Evolutionary conservation across 371 early-diverging fungal genomes (phyloP).

Genomic region (Mucor racemosus): DNA sequence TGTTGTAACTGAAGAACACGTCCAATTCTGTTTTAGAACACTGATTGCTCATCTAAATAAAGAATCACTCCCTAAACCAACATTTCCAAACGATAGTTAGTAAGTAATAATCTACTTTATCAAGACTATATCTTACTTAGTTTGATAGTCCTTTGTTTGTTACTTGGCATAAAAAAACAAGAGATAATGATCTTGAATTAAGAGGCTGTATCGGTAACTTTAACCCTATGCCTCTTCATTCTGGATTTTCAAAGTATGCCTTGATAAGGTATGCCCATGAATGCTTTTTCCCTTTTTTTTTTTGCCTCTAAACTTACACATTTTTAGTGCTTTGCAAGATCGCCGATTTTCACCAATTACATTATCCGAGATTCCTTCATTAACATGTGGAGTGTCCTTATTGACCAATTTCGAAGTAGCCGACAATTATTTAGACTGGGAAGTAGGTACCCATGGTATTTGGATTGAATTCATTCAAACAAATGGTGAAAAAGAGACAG

Average conservation of each 20-base stretch:
- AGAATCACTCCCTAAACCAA: slow-evolving; percentile 35
- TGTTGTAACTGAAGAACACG: slow-evolving; percentile 58
- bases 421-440: slow-evolving; percentile 84
- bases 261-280: slow-evolving; percentile 63
- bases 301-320: neutral
- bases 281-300: too few relatives aligned
- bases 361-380: slow-evolving; percentile 61
- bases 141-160: slow-evolving; percentile 80
- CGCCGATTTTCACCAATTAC: slow-evolving; percentile 82
- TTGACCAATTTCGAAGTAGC: slow-evolving; percentile 84
- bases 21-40: slow-evolving; percentile 77
- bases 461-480: slow-evolving; percentile 81
- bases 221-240: slow-evolving; percentile 67
- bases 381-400: slow-evolving; percentile 83
- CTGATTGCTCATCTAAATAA: slow-evolving; percentile 59
- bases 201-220: slow-evolving; percentile 97
- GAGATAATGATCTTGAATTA: slow-evolving; percentile 53
- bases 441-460: slow-evolving; percentile 89
- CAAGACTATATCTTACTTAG: too few relatives aligned
- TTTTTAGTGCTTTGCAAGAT: slow-evolving; percentile 77
- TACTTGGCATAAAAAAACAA: slow-evolving; percentile 71
- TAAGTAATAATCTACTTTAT: slow-evolving; percentile 32
- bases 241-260: slow-evolving; percentile 85
- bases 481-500: slow-evolving; percentile 63
- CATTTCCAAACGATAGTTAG: slow-evolving; percentile 59